Base-by-base conservation (phyloP, 768 basidiomycete genomes). In the Lanmaoa rubissima region DNA sequence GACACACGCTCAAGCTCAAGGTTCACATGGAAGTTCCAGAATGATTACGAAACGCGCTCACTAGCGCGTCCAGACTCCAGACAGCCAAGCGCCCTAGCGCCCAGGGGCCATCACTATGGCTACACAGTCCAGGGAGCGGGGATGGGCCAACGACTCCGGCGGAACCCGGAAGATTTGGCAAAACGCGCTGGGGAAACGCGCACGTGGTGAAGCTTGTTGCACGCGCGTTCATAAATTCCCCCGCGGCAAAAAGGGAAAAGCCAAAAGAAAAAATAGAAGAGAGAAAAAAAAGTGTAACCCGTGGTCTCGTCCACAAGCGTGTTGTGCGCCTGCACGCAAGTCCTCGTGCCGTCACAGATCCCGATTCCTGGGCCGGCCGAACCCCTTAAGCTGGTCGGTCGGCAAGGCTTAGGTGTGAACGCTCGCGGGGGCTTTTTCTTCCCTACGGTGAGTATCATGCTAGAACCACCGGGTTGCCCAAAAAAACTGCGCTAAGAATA, bases 391-490 rank as follows among this genome's bases (percentile, higher is more conserved):
- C n/a, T 17, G 26, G 38, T n/a, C 24, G n/a, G 5, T 55, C 43
- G 54, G 26, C 26, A 26, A 26, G 26, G 26, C 26, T 5, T 5
- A 34, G 17, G 43, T 41, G 57, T 49, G 57, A 64, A 63, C 40
- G 19, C 39, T 61, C 58, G 54, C 62, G 54, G 58, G 4, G 43
- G 47, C 2, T 59, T 59, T 63, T 40, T 13, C 26, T 12, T 45
- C 31, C 39, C 41, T 53, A 24, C 41, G 46, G 51, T 21, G 40
- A 31, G 17, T 5, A 21, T 28, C 28, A 31, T 46, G 43, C 34
- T 35, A 35, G 39, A 50, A 38, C 47, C 21, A n/a, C 46, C 36
- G 17, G 42, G 24, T 39, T 57, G 19, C 55, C 42, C 24, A 8
- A 19, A 46, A 24, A 43, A n/a, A 35, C 13, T 16, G 19, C n/a